These are phyloP conservation scores for Sorghum bicolor DNA, from an alignment of 176 grass and related monocot genomes.

Conservation along the genomic window DNA sequence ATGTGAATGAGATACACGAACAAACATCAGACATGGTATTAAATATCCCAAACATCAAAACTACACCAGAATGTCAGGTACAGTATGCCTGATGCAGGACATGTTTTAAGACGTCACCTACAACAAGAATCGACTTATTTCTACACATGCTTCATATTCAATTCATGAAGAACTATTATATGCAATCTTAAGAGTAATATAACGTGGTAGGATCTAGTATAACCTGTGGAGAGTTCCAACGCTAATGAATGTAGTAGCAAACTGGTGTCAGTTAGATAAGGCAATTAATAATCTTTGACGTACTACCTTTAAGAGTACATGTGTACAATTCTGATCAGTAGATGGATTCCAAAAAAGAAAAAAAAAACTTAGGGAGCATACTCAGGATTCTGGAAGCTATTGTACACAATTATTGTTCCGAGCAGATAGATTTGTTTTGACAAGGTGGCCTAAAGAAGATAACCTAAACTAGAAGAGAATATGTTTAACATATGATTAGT, in stretches of 20 bases:
- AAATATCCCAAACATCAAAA: slow-evolving; percentile 18
- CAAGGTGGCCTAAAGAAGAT: slow-evolving; percentile 15
- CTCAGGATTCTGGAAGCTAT: slow-evolving; percentile 2
- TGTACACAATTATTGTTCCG: slow-evolving; percentile 17
- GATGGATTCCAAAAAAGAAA: slow-evolving; percentile 5
- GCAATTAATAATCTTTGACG: slow-evolving; percentile 27
- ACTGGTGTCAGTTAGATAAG: slow-evolving; percentile 26
- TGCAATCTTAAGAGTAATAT: neutral
- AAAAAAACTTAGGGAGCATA: slow-evolving; percentile 15
- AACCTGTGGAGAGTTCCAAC: slow-evolving; percentile 10
- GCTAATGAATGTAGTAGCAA: slow-evolving; percentile 7
- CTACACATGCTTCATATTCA: slow-evolving; percentile 5
- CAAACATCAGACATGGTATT: neutral
- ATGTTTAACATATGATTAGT: slow-evolving; percentile 7
- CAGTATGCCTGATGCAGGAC: neutral
- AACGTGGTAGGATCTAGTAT: slow-evolving; percentile 10
- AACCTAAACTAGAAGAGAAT: slow-evolving; percentile 22
- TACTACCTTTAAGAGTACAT: slow-evolving; percentile 18
- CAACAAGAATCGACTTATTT: slow-evolving; percentile 3
- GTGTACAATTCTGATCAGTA: slow-evolving; percentile 10
- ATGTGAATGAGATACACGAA: slow-evolving; percentile 10
- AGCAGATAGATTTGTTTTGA: slow-evolving; percentile 11
- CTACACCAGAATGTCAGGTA: neutral
- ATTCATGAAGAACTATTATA: slow-evolving; percentile 7
- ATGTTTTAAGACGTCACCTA: neutral